phyloP scores from a whole-genome alignment of 1,284 basidiomycete species.

The Leccinum subrobustum region DNA sequence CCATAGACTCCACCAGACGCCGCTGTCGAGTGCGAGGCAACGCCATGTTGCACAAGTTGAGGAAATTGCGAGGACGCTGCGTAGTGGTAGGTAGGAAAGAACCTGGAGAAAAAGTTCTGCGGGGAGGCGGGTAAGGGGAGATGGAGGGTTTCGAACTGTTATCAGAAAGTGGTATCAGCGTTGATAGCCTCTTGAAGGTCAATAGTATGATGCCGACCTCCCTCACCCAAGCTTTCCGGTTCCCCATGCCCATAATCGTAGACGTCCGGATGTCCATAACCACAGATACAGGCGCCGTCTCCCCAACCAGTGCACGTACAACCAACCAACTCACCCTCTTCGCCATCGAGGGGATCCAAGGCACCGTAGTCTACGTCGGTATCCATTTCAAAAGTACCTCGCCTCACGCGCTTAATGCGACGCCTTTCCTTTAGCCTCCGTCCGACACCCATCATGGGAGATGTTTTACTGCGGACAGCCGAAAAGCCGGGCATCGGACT shows the following conservation, averaged over 20 bases:
- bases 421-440: conserved; percentile 31
- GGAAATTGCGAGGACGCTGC: conserved; percentile 58
- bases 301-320: conserved; percentile 47
- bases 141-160: conserved; percentile 19
- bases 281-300: conserved; percentile 63
- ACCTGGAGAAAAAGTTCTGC: conserved; percentile 52
- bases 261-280: conserved; percentile 52
- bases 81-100: conserved; percentile 42
- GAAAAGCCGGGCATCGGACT: conserved; percentile 32
- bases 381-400: conserved; percentile 18
- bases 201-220: conserved; percentile 22
- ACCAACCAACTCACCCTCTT: conserved; percentile 68
- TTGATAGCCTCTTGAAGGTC: not conserved
- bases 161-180: conserved; percentile 9
- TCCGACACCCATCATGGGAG: conserved; percentile 34
- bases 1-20: conserved; percentile 75
- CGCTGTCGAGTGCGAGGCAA: conserved; percentile 63
- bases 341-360: conserved; percentile 71
- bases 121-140: conserved; percentile 39
- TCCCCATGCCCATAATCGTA: conserved; percentile 29
- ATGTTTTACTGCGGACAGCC: conserved; percentile 30
- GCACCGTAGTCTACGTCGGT: conserved; percentile 48
- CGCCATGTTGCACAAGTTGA: conserved; percentile 70
- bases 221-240: conserved; percentile 15
- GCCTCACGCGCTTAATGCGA: conserved; percentile 27